A percentile compares a stretch with the other conserved stretches of the same genome.
phyloP scores from a whole-genome alignment of 2,329 filamentous ascomycete species.

The Sporothrix inflata region DNA sequence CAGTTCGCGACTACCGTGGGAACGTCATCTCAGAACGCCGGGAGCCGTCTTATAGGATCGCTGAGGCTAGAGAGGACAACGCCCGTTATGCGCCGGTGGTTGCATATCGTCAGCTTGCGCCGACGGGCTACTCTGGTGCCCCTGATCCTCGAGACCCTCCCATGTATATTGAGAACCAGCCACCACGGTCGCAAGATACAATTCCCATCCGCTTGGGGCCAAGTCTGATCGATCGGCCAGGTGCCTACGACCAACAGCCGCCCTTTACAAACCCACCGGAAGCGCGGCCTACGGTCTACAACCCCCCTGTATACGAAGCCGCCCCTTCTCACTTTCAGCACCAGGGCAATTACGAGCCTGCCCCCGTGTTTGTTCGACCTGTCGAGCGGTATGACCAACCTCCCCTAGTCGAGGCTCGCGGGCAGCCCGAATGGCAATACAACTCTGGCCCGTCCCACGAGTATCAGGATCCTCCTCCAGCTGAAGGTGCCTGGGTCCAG shows the following conservation, averaged over 20 bases:
- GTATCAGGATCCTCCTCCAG: conserved; percentile 11
- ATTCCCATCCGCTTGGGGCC: not conserved
- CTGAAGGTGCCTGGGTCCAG: not conserved
- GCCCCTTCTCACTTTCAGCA: not conserved
- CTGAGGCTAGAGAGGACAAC: not conserved
- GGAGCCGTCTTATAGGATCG: not conserved
- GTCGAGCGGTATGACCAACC: not conserved
- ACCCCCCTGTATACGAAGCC: not conserved
- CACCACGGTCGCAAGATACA: not conserved
- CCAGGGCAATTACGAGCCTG: not conserved
- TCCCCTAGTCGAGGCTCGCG: not conserved
- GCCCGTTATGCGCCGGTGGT: not conserved
- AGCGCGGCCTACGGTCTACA: not conserved
- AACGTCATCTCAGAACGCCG: not conserved
- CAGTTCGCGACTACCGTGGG: conserved; percentile 18
- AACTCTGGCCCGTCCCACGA: not conserved
- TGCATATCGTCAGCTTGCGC: not conserved
- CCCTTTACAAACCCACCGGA: not conserved
- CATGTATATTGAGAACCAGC: not conserved
- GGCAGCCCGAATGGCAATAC: not conserved
- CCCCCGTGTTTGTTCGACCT: conserved; percentile 12
- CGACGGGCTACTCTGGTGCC: not conserved
- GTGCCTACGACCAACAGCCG: not conserved
- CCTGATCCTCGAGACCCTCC: not conserved
- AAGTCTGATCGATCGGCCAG: not conserved